Evolutionary conservation across 2,329 filamentous ascomycete genomes (phyloP), one percentile per base, ranked within the genome.

Genomic region (Fusarium globosum): DNA sequence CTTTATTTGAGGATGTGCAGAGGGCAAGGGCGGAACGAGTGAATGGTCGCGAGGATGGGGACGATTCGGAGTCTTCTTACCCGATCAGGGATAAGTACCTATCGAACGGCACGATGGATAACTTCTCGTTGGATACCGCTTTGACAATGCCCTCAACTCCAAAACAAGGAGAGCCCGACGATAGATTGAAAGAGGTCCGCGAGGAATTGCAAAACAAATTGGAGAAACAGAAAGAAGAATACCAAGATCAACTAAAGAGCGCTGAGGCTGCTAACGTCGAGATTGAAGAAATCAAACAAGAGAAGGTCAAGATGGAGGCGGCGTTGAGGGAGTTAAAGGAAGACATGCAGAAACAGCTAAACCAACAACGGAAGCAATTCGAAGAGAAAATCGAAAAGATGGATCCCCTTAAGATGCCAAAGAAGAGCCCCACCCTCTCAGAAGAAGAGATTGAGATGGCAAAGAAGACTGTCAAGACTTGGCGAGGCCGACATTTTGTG

Each of bases 91-190:
- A 99, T 77, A 98, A 98, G 79, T 98, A 98, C 82, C 90, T 97
- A 85, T 98, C 95, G 6, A 96, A 93, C 62, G 96, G 96, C 4
- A 98, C 96, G 0, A 88, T 98, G 60, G 96, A 99, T 83, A 98
- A 97, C 80, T 96, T 98, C 78, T 98, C 96, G 4, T 87, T 99
- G 21, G 96, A 99, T 80, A 99, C 96, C 3, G 93, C 92, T 18
- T 87, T 99, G 57, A 99, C 96, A 0, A 95, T 98, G 88, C 96
- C 96, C 4, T 97, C 95, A 1, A 98, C 96, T 0, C 96, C 96
- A 6, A 93, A 90, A 69, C 91, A 93, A 68, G 89, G 88, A 30
- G 94, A 95, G 63, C 89, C 91, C 1, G 94, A 96, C 53, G 92
- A 96, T 33, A 89, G 88, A 69, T 85, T 97, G 71, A 91, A 90